phyloP scores from a whole-genome alignment of 108 stramenopile species.

The Skeletonema menzelii region DNA sequence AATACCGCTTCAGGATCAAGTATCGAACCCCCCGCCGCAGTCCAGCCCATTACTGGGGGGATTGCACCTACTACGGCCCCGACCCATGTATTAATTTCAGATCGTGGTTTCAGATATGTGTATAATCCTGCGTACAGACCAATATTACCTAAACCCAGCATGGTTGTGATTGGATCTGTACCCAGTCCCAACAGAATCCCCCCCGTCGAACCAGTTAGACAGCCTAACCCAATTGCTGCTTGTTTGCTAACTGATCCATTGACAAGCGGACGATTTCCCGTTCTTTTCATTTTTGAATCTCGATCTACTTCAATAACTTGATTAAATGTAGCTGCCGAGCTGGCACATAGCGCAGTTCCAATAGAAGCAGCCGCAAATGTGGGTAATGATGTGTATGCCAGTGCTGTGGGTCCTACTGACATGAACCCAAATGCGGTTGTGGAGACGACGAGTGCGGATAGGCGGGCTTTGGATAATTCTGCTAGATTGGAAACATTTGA shows the following conservation, averaged over 20 bases:
- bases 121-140: slow-evolving; percentile 95
- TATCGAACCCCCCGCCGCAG: slow-evolving; percentile 87
- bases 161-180: slow-evolving; percentile 91
- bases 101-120: slow-evolving; percentile 93
- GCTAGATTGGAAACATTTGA: slow-evolving; percentile 5
- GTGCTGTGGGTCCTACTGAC: slow-evolving; percentile 79
- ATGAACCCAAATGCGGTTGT: slow-evolving; percentile 93
- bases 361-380: slow-evolving; percentile 68
- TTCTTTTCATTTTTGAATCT: slow-evolving; percentile 92
- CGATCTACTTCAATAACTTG: slow-evolving; percentile 86
- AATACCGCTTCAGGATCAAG: slow-evolving; percentile 77
- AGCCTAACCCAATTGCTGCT: slow-evolving; percentile 75
- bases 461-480: slow-evolving; percentile 80
- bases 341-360: slow-evolving; percentile 91
- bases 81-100: slow-evolving; percentile 96
- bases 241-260: slow-evolving; percentile 59
- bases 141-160: slow-evolving; percentile 92
- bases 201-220: slow-evolving; percentile 70
- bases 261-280: slow-evolving; percentile 89
- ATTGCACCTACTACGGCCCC: slow-evolving; percentile 98
- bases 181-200: slow-evolving; percentile 72
- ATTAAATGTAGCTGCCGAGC: slow-evolving; percentile 94
- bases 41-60: slow-evolving; percentile 98
- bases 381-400: slow-evolving; percentile 46
- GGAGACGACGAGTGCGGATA: slow-evolving; percentile 89